Percentiles rank a stretch among this genome's conserved stretches.
These are phyloP conservation scores for Cadophora luteo-olivacea DNA, from an alignment of 2,329 filamentous ascomycete genomes.

Conservation along the genomic window DNA sequence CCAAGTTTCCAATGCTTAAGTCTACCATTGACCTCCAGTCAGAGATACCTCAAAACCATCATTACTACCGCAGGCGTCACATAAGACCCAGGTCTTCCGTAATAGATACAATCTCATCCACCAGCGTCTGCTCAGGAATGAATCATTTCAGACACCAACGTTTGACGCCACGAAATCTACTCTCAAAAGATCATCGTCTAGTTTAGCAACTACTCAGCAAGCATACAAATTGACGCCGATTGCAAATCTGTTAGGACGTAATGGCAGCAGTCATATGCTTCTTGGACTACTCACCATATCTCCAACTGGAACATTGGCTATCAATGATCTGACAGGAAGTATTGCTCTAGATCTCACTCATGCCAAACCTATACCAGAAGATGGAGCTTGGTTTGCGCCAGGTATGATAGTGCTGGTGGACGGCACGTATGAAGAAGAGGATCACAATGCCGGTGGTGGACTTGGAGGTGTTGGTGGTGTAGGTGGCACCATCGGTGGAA, in stretches of 20 bases:
- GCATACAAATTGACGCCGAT: constrained; percentile 91
- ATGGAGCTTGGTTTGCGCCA: constrained; percentile 90
- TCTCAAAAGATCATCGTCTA: constrained; percentile 64
- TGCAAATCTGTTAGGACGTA: constrained; percentile 75
- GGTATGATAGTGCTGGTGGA: constrained; percentile 97
- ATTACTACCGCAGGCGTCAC: constrained; percentile 75
- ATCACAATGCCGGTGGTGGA: constrained; percentile 70
- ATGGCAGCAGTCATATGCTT: constrained; percentile 83
- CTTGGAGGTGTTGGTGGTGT: constrained; percentile 82
- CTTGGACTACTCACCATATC: constrained; percentile 82
- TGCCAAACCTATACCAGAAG: constrained; percentile 80
- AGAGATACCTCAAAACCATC: constrained; percentile 70
- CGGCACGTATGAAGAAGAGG: constrained; percentile 95
- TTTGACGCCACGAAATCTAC: constrained; percentile 67
- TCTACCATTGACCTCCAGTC: constrained; percentile 23
- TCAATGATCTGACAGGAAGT: constrained; percentile 87
- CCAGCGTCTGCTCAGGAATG: constrained; percentile 89
- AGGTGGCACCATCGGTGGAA: constrained; percentile 89
- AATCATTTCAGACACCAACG: constrained; percentile 86
- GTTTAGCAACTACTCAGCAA: constrained; percentile 59
- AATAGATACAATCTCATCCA: constrained; percentile 93
- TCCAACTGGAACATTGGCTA: constrained; percentile 80
- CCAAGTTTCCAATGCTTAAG: neutral
- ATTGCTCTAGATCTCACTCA: constrained; percentile 84
- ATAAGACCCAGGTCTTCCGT: constrained; percentile 86